Evolutionary conservation across 306 rosid species (phyloP).

Genomic region (Quercus glauca): DNA sequence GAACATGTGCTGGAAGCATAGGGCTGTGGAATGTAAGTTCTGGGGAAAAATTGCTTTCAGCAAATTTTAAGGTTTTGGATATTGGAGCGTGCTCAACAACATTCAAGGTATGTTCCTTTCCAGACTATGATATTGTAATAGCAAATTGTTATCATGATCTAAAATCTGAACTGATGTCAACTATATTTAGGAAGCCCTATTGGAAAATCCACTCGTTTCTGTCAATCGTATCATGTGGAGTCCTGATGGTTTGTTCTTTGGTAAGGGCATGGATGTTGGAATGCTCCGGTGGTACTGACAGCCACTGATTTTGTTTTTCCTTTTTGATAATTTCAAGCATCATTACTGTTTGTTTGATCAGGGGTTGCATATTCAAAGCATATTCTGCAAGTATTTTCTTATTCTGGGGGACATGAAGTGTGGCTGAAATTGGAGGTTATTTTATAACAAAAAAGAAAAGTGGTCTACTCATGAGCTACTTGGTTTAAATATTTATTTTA

Average conservation of each 20-base stretch:
- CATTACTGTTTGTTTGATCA: slow-evolving; percentile 1
- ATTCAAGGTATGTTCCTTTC: slow-evolving; percentile 15
- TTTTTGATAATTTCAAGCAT: slow-evolving; percentile 1
- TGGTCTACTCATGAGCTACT: background rate
- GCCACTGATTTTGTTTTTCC: background rate
- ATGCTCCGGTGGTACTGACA: background rate
- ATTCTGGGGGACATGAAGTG: background rate
- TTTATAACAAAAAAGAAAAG: no score
- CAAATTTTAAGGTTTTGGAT: slow-evolving; percentile 5
- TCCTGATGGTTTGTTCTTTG: slow-evolving; percentile 22
- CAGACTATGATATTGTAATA: background rate
- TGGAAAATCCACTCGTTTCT: background rate
- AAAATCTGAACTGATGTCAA: slow-evolving; percentile 6
- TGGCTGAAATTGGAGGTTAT: slow-evolving; percentile 10
- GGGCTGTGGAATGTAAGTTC: slow-evolving; percentile 13
- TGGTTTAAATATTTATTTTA: background rate
- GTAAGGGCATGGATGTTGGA: slow-evolving; percentile 19
- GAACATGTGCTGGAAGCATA: slow-evolving; percentile 14
- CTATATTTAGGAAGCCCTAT: slow-evolving; percentile 13
- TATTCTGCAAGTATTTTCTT: slow-evolving; percentile 21
- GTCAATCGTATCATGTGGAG: slow-evolving; percentile 25
- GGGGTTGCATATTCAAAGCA: slow-evolving; percentile 34
- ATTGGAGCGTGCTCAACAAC: background rate
- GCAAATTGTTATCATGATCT: background rate
- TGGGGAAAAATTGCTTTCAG: background rate